Percentiles rank a stretch among this genome's conserved stretches.
Evolutionary conservation across 306 rosid species (phyloP).

Genomic region (Corylus heterophylla): DNA sequence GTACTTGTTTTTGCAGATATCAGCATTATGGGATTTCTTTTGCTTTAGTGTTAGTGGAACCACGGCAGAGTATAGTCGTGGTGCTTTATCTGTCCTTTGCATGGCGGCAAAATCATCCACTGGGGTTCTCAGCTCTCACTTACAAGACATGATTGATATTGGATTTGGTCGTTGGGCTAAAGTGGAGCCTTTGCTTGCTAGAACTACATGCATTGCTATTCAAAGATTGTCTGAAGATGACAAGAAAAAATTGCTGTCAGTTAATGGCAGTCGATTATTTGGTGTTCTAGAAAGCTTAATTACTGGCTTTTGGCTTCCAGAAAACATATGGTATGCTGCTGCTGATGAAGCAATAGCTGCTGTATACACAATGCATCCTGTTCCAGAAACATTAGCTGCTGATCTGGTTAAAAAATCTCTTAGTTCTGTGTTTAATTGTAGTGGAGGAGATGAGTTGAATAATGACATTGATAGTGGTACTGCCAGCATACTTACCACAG

Average conservation of each 20-base stretch:
- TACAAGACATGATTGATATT: slow-evolving; percentile 85
- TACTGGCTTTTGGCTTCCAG: slow-evolving; percentile 79
- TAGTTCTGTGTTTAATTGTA: slow-evolving; percentile 51
- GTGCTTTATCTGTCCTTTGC: slow-evolving; percentile 86
- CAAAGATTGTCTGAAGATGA: slow-evolving; percentile 84
- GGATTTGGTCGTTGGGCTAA: slow-evolving; percentile 99
- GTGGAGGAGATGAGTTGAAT: slow-evolving; percentile 52
- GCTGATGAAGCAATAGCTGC: slow-evolving; percentile 91
- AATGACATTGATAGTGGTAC: slow-evolving; percentile 46
- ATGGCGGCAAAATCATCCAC: slow-evolving; percentile 86
- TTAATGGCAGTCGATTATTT: slow-evolving; percentile 62
- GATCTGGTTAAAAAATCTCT: slow-evolving; percentile 65
- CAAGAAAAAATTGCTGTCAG: slow-evolving; percentile 64
- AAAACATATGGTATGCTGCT: slow-evolving; percentile 88
- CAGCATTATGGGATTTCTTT: slow-evolving; percentile 94
- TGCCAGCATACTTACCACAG: slow-evolving; percentile 48
- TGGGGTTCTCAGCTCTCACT: slow-evolving; percentile 74
- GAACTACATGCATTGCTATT: slow-evolving; percentile 87
- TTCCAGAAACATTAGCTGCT: slow-evolving; percentile 79
- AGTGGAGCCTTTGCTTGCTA: slow-evolving; percentile 88
- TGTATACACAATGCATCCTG: slow-evolving; percentile 75
- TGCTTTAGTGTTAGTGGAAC: slow-evolving; percentile 89
- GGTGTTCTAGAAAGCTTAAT: slow-evolving; percentile 71
- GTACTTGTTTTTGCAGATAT: slow-evolving; percentile 52
- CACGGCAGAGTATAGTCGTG: slow-evolving; percentile 89